A percentile compares a stretch with the other conserved stretches of the same genome.
These are phyloP conservation scores for Coprinopsis strossmayeri DNA, from an alignment of 768 basidiomycete species.

Conservation along the genomic window DNA sequence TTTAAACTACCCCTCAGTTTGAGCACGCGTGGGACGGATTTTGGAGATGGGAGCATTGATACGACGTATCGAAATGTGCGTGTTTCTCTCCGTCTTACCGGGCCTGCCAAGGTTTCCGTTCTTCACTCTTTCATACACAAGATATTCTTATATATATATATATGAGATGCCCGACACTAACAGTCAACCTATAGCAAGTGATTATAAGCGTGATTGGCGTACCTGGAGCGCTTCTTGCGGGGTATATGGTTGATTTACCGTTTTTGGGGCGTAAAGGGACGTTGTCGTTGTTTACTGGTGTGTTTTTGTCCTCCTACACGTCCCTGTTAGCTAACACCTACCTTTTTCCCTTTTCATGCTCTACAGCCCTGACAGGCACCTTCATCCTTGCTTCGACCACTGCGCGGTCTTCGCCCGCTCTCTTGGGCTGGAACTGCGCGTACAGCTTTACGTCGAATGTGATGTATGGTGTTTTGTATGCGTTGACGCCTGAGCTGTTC, in stretches of 20 bases:
- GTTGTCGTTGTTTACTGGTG: conserved; percentile 55
- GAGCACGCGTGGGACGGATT: conserved; percentile 56
- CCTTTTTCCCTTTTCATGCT: conserved; percentile 10
- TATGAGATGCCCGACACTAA: neutral
- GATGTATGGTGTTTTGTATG: conserved; percentile 75
- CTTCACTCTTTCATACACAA: no score
- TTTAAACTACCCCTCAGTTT: conserved; percentile 32
- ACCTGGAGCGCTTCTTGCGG: conserved; percentile 67
- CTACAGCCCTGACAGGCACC: conserved; percentile 62
- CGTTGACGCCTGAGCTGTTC: conserved; percentile 64
- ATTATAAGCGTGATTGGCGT: conserved; percentile 64
- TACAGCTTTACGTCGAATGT: conserved; percentile 55
- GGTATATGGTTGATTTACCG: conserved; percentile 62
- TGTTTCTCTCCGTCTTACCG: no score
- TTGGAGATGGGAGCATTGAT: conserved; percentile 63
- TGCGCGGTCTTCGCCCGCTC: conserved; percentile 56
- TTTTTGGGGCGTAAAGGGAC: conserved; percentile 62
- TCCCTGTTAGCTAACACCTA: conserved; percentile 20
- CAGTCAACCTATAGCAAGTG: conserved; percentile 41
- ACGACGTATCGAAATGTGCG: conserved; percentile 70
- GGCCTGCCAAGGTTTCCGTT: no score
- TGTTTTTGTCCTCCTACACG: conserved; percentile 23
- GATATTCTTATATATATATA: no score
- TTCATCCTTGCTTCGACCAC: conserved; percentile 75
- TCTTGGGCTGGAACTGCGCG: conserved; percentile 78